These are phyloP conservation scores for Teratosphaeria pseudoeucalypti DNA, from an alignment of 2,329 filamentous ascomycete species.

Conservation along the genomic window DNA sequence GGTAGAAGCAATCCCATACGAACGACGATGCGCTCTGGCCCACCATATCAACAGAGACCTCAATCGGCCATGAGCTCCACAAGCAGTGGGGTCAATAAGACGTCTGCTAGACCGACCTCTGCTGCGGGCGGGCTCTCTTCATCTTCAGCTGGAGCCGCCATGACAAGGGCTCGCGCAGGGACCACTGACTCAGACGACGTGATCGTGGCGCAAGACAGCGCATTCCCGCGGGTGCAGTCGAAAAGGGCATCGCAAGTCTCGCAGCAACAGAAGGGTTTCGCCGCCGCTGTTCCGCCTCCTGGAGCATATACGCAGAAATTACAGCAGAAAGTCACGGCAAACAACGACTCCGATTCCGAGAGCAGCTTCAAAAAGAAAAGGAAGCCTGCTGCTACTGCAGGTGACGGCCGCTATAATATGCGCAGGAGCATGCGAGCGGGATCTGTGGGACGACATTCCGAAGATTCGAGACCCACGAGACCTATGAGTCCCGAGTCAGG, in stretches of 20 bases:
- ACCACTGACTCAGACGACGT: conserved; percentile 1
- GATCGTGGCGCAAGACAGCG: conserved; percentile 1
- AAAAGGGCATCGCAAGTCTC: conserved; percentile 12
- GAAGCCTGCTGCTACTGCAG: conserved; percentile 20
- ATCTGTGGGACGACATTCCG: conserved; percentile 24
- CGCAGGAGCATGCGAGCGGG: conserved; percentile 60
- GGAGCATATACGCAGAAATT: conserved; percentile 11
- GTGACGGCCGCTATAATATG: conserved; percentile 47
- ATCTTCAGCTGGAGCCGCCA: background rate
- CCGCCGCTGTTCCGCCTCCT: background rate
- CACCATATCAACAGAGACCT: conserved; percentile 6
- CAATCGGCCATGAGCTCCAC: conserved; percentile 1
- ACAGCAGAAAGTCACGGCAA: conserved; percentile 26
- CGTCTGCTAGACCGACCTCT: background rate
- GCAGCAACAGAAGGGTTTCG: background rate
- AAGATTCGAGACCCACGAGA: conserved; percentile 20
- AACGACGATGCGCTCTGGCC: background rate
- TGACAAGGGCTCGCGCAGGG: background rate
- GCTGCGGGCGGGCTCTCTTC: background rate
- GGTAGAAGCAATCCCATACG: background rate
- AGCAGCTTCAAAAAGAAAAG: conserved; percentile 65
- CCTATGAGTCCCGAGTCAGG: conserved; percentile 33
- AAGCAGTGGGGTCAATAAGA: background rate
- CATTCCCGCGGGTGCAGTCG: conserved; percentile 2
- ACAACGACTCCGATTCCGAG: conserved; percentile 38